Evolutionary conservation across 805 yeast genomes (phyloP), one percentile per base, ranked within the genome.

Genomic region (Phaffomyces opuntiae): DNA sequence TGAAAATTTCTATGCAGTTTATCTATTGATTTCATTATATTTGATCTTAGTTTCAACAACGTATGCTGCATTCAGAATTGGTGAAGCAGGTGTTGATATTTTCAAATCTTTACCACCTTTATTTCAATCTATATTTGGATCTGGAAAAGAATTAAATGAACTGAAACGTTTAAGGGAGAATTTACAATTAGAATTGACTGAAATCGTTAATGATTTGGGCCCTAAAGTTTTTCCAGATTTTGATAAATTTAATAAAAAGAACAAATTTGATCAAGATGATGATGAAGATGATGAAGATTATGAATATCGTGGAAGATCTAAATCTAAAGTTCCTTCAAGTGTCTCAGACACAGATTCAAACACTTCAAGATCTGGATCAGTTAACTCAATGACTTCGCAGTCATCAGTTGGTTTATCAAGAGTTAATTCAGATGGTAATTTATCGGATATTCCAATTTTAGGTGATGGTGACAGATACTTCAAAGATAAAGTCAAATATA

Each of bases 181-280:
- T 50, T 70, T 91, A 45, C 78, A 87, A 33, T 65, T 69, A 44
- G 86, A 87, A 47, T 81, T 93, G 42, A 88, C 96, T 0, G 83
- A 78, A 40, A 67, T 83, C 24, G 87, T 93, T 43, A 88, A 91
- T 60, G 79, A 78, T 39, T 74, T 83, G 48, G 99, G 98, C 0
- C 96, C 96, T 5, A 75, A 78, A 53, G 71, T 91, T 38, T 91
- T 81, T 71, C 95, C 96, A 8, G 96, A 91, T 63, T 87, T 90
- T 64, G 82, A 83, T 16, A 62, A 60, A 31, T 53, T 58, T 39
- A 38, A 44, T 38, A 14, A 36, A 32, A 16, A 7, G 9, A 33
- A 33, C 9, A 17, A 8, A 11, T 5, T n/a, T 33, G 11, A 33
- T 16, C 19, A n/a, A 19, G 16, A 12, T n/a, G 16, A 38, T 19